Percentiles rank a stretch among this genome's conserved stretches.
These are phyloP conservation scores for Geotrichum restrictum DNA, from an alignment of 1,139 yeast genomes.

Conservation along the genomic window DNA sequence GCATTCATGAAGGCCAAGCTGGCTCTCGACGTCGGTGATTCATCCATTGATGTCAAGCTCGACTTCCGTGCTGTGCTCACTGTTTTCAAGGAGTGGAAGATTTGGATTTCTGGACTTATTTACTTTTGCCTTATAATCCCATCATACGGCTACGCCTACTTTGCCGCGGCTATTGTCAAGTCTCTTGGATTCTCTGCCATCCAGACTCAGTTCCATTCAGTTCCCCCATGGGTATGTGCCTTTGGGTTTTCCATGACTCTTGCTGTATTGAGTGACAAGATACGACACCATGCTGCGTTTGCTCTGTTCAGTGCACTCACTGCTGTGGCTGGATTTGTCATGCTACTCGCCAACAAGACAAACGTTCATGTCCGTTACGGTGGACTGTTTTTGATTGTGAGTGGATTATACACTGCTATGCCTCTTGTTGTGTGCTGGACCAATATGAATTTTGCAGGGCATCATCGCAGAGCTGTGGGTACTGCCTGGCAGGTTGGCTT, in stretches of 20 bases:
- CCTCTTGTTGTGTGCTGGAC: constrained; percentile 74
- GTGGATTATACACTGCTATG: constrained; percentile 70
- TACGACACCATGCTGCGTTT: constrained; percentile 49
- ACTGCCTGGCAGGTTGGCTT: constrained; percentile 76
- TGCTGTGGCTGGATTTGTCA: constrained; percentile 54
- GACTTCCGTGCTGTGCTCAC: constrained; percentile 33
- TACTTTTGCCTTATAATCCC: constrained; percentile 65
- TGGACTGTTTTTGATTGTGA: constrained; percentile 64
- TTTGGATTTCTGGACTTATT: constrained; percentile 56
- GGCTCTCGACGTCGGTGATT: constrained; percentile 44
- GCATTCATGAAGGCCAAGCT: constrained; percentile 43
- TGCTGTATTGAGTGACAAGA: constrained; percentile 45
- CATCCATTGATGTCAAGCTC: constrained; percentile 38
- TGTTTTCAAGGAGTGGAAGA: constrained; percentile 42
- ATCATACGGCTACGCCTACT: constrained; percentile 68
- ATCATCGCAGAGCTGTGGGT: constrained; percentile 64
- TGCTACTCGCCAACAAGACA: constrained; percentile 42
- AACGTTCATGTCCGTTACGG: constrained; percentile 52
- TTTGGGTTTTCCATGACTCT: constrained; percentile 52
- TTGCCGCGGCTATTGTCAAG: constrained; percentile 62
- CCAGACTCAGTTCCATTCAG: constrained; percentile 61
- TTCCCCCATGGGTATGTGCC: constrained; percentile 68
- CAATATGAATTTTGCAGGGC: constrained; percentile 65
- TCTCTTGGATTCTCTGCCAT: constrained; percentile 57
- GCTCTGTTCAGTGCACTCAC: constrained; percentile 43